Percentiles rank a stretch among this genome's conserved stretches.
Evolutionary conservation across 441 rosid genomes (phyloP).

Genomic region (Populus trichocarpa): DNA sequence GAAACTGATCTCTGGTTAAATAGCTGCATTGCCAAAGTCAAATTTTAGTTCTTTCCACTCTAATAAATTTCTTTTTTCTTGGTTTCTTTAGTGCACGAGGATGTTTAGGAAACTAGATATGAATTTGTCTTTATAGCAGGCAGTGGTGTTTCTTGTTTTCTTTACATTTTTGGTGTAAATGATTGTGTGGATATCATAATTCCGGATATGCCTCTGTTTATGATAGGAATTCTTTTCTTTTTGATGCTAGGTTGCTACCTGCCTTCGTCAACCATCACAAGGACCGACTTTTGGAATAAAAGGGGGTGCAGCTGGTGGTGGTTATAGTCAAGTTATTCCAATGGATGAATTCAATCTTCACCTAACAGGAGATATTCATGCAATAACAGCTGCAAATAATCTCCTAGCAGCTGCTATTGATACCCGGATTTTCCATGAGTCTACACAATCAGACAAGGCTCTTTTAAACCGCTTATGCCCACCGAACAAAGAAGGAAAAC

Average conservation of each 20-base stretch:
- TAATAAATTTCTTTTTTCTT: not conserved
- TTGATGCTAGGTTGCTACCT: constrained; percentile 70
- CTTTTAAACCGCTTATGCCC: constrained; percentile 86
- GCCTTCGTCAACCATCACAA: constrained; percentile 98
- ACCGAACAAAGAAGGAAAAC: constrained; percentile 76
- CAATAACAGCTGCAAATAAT: constrained; percentile 97
- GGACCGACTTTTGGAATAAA: constrained; percentile 99
- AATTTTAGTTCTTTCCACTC: not conserved
- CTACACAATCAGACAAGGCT: constrained; percentile 90
- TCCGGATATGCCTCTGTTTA: not conserved
- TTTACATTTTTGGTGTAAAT: not conserved
- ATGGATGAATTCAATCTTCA: constrained; percentile 99
- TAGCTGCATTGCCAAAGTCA: not conserved
- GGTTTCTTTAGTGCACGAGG: not conserved
- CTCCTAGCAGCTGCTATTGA: constrained; percentile 98
- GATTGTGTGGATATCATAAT: not conserved
- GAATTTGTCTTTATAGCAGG: not conserved
- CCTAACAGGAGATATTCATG: constrained; percentile 96
- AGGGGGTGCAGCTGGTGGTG: constrained; percentile 99
- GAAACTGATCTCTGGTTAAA: not conserved
- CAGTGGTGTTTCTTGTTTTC: not conserved
- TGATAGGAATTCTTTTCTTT: not conserved
- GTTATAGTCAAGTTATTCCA: constrained; percentile 98
- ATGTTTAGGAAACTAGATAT: not conserved
- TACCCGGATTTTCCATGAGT: constrained; percentile 90